Evolutionary conservation across 2,329 filamentous ascomycete species (phyloP), one percentile per base, ranked within the genome.

Genomic region (Immersiporthe knoxdaviesiana): DNA sequence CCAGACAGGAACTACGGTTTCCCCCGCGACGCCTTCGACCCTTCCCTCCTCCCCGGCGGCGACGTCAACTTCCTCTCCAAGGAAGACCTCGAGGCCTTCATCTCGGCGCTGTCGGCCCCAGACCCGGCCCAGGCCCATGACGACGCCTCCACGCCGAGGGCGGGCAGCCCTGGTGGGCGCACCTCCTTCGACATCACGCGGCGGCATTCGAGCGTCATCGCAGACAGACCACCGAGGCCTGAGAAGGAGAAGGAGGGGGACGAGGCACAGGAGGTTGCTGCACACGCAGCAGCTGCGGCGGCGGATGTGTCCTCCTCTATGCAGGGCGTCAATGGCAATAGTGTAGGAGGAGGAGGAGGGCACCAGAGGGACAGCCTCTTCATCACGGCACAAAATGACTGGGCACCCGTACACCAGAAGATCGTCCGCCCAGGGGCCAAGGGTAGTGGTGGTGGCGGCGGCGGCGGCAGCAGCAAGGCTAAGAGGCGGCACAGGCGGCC

Each of bases 301-400:
- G 78, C 80, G 32, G 79, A 82, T 61, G 68, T 76, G n/a, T 50
- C 35, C 35, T 35, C 35, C 8, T 8, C 74, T 14, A 72, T 71
- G 1, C 67, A 75, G 0, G 62, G 30, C 47, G 68, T 37, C 63
- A 67, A 50, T 65, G 72, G 32, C 74, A 75, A 61, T 30, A 24
- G 72, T 68, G 61, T 11, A 12, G 61, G n/a, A 12, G 60, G 70
- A 69, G 32, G 27, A 24, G 70, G 65, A 14, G 63, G 54, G 65
- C 54, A 71, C 64, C 62, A 44, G 60, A 60, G 50, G 3, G 69
- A 71, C 69, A 74, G 72, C 63, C 74, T 88, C 63, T 94, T 94
- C 77, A 93, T 98, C 75, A 92, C 93, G 3, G 95, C 96, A 54
- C 89, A 97, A 77, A 97, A 97, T 78, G 96, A 99, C 83, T 99